phyloP scores from a whole-genome alignment of 129 eudicot genomes.

The carrot (Daucus carota) region DNA sequence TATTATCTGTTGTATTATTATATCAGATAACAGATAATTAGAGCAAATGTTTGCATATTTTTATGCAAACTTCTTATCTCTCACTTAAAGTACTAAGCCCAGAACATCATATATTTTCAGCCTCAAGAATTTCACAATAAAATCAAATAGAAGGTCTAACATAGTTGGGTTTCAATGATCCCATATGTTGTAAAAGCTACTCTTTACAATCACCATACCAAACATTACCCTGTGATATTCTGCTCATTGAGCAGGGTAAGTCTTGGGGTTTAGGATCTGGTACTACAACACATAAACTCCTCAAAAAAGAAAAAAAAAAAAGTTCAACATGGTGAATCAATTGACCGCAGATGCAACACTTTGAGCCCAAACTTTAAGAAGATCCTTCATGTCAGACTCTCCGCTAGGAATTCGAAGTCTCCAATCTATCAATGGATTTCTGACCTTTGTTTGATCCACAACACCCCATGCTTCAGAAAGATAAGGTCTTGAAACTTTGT shows the following conservation, averaged over 20 bases:
- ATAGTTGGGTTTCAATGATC: background rate
- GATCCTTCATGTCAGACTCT: slow-evolving; percentile 21
- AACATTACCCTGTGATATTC: background rate
- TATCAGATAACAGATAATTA: no score
- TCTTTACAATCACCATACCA: background rate
- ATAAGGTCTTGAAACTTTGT: slow-evolving; percentile 19
- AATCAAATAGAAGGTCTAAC: background rate
- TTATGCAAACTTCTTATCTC: background rate
- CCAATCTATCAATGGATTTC: slow-evolving; percentile 7
- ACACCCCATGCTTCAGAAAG: slow-evolving; percentile 23
- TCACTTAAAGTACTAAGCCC: no score
- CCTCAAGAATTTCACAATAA: background rate
- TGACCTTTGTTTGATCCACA: slow-evolving; percentile 2
- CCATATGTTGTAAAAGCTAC: background rate
- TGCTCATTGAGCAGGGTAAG: background rate
- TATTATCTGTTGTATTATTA: no score
- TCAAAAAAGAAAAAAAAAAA: background rate
- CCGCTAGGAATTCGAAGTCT: background rate
- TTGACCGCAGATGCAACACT: slow-evolving; percentile 22
- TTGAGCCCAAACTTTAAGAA: slow-evolving; percentile 25
- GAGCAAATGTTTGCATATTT: background rate
- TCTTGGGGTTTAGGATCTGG: background rate
- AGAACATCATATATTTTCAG: background rate
- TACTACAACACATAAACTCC: background rate
- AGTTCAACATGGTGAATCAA: background rate